These are phyloP conservation scores for Picochlorum costavermella DNA, from an alignment of 139 green algal species.

Conservation along the genomic window DNA sequence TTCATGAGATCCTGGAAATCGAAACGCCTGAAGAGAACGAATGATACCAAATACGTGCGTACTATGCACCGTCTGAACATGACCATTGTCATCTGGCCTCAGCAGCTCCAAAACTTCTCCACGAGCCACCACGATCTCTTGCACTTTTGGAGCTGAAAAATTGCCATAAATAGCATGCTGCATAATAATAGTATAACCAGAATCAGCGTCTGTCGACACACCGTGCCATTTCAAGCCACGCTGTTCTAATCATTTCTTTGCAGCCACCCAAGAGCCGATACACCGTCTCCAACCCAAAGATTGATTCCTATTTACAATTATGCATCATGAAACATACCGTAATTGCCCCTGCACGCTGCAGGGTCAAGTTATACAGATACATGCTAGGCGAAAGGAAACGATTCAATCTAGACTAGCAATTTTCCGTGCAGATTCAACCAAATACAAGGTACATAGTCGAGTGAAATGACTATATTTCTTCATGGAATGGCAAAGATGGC, in stretches of 20 bases:
- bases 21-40: constrained; percentile 76
- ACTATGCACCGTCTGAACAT: constrained; percentile 46
- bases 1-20: constrained; percentile 71
- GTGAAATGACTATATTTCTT: too few relatives aligned
- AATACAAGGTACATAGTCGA: too few relatives aligned
- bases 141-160: constrained; percentile 88
- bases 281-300: background rate
- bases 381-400: constrained; percentile 15
- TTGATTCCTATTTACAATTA: background rate
- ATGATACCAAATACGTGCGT: constrained; percentile 78
- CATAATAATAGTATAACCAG: background rate
- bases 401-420: too few relatives aligned
- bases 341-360: constrained; percentile 64
- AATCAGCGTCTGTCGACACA: background rate
- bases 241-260: background rate
- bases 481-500: too few relatives aligned
- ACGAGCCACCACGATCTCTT: constrained; percentile 88
- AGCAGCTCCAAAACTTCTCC: constrained; percentile 94
- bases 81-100: constrained; percentile 82
- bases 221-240: background rate
- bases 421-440: too few relatives aligned
- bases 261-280: background rate
- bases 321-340: constrained; percentile 40
- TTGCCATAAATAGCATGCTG: constrained; percentile 89
- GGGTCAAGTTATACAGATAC: constrained; percentile 75